Evolutionary conservation across 2,329 filamentous ascomycete species (phyloP), one percentile per base, ranked within the genome.

Genomic region (Arthroderma uncinatum): DNA sequence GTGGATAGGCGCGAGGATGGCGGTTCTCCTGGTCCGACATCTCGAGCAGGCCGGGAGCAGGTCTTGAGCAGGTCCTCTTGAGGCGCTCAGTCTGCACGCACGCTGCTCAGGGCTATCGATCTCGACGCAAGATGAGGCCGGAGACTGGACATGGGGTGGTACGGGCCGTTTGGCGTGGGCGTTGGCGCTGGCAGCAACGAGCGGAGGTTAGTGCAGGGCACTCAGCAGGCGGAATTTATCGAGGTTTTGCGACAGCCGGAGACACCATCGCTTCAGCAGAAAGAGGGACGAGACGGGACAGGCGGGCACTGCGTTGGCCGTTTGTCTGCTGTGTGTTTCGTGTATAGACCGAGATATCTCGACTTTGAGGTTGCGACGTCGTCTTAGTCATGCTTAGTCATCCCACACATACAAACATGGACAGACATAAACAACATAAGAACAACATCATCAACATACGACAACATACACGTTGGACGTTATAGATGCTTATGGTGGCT

Each of bases 21-120:
- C 44, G 44, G 44, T 50, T 50, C 16, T 50, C 44, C 44, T 50
- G 44, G 28, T 50, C 44, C 5, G 44, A 30, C 44, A 50, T 50
- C 12, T 2, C 34, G 34, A 37, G 3, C 9, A 6, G 12, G 33
- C 33, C 33, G 33, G 6, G 12, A 34, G 33, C 28, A 4, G 28
- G 28, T 30, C 28, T 30, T 7, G 7, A 7, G 28, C 28, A 4
- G 28, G 7, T 30, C 28, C 28, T 30, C 4, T 12, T 4, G 9
- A 10, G 34, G 12, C 34, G 34, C 34, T 50, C 44, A 30, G n/a
- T 30, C 44, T 14, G n/a, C 44, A 25, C 44, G 12, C 12, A 19
- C 44, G 33, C 44, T 25, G 19, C 28, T 12, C 21, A 47, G n/a
- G 42, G 42, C 21, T 23, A 50, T 50, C 44, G 28, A 50, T 30